These are phyloP conservation scores for Botryotinia narcissicola DNA, from an alignment of 2,329 filamentous ascomycete genomes.

Conservation along the genomic window DNA sequence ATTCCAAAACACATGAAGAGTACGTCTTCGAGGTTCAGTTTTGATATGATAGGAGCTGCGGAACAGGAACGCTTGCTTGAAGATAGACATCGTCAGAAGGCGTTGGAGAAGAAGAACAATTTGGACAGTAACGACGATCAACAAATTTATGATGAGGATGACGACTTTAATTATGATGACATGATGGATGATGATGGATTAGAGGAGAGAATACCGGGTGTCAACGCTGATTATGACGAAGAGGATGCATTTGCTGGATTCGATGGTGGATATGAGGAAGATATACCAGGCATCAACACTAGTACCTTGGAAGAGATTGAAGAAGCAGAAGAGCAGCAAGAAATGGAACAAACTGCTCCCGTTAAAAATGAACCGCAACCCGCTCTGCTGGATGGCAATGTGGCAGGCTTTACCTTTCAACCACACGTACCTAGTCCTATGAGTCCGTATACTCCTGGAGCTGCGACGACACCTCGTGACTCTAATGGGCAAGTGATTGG, in stretches of 20 bases:
- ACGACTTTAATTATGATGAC: slow-evolving; percentile 63
- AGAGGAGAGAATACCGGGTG: slow-evolving; percentile 63
- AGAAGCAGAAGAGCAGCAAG: slow-evolving; percentile 41
- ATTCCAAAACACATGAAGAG: slow-evolving; percentile 67
- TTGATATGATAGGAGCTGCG: slow-evolving; percentile 72
- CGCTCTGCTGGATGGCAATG: slow-evolving; percentile 19
- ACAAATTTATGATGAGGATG: slow-evolving; percentile 47
- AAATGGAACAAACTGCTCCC: not conserved
- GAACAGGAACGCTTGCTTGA: slow-evolving; percentile 68
- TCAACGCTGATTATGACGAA: slow-evolving; percentile 47
- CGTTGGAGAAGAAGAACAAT: slow-evolving; percentile 56
- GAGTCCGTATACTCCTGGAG: slow-evolving; percentile 49
- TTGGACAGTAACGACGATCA: slow-evolving; percentile 36
- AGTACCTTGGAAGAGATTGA: slow-evolving; percentile 32
- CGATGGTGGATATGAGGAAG: slow-evolving; percentile 24
- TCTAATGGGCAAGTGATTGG: slow-evolving; percentile 54
- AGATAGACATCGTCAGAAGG: slow-evolving; percentile 67
- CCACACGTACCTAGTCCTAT: slow-evolving; percentile 51
- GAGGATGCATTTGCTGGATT: slow-evolving; percentile 28
- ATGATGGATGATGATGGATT: slow-evolving; percentile 51
- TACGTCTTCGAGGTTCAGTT: slow-evolving; percentile 77
- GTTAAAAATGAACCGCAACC: slow-evolving; percentile 22
- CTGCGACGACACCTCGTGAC: slow-evolving; percentile 55
- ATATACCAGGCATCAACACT: slow-evolving; percentile 25
- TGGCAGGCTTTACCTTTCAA: slow-evolving; percentile 36